A percentile compares a stretch with the other conserved stretches of the same genome.
phyloP scores from a whole-genome alignment of 2,329 filamentous ascomycete genomes.

The Ophiocordyceps camponoti-floridani region DNA sequence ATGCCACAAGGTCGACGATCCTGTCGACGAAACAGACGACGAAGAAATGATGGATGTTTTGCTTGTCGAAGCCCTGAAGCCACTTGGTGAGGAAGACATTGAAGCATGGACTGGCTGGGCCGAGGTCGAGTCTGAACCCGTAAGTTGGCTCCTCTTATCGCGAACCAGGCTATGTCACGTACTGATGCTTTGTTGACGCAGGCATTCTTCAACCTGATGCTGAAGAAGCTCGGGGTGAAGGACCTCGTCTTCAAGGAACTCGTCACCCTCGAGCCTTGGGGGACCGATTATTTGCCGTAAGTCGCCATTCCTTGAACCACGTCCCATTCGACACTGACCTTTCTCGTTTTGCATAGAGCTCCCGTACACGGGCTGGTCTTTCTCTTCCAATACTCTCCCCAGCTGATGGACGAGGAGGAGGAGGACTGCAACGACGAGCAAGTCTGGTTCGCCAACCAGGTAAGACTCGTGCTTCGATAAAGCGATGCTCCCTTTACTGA shows the following conservation, averaged over 20 bases:
- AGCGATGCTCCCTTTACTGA: constrained; percentile 2
- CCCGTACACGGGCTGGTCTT: constrained; percentile 80
- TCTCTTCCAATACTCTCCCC: constrained; percentile 52
- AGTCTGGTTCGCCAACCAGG: constrained; percentile 92
- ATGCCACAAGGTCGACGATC: neutral
- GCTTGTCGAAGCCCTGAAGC: constrained; percentile 26
- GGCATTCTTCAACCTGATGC: constrained; percentile 74
- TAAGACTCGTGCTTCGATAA: constrained; percentile 15
- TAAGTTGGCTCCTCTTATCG: constrained; percentile 14
- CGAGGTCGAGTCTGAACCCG: constrained; percentile 81
- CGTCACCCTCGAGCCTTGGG: constrained; percentile 50
- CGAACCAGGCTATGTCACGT: neutral
- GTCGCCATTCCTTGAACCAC: neutral
- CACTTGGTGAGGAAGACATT: constrained; percentile 32
- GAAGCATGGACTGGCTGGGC: constrained; percentile 54
- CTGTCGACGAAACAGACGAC: neutral
- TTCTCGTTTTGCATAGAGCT: constrained; percentile 26
- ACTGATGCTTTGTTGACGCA: constrained; percentile 13
- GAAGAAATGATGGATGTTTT: constrained; percentile 17
- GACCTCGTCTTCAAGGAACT: constrained; percentile 63
- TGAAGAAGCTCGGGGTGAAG: constrained; percentile 59
- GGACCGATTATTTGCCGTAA: constrained; percentile 44
- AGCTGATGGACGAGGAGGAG: constrained; percentile 22
- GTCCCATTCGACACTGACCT: neutral
- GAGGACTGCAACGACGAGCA: constrained; percentile 24